phyloP scores from a whole-genome alignment of 1,284 basidiomycete genomes.

The Austropuccinia psidii region DNA sequence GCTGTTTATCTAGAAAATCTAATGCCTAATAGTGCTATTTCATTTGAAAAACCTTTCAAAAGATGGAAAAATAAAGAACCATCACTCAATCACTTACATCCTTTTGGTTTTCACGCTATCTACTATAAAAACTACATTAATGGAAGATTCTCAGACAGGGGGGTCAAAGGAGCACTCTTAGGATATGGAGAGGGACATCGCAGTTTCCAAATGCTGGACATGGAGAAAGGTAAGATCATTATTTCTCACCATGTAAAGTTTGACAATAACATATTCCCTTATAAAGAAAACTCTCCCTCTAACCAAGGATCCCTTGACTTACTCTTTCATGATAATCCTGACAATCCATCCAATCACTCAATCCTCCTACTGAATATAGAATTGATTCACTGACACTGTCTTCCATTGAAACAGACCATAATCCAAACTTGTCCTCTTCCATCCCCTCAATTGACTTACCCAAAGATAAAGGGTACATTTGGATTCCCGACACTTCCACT shows the following conservation, averaged over 20 bases:
- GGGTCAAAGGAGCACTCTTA: background rate
- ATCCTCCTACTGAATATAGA: too few relatives aligned
- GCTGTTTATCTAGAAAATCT: background rate
- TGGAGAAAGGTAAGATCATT: background rate
- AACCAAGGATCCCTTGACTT: too few relatives aligned
- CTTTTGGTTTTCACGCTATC: background rate
- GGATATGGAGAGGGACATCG: background rate
- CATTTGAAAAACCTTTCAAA: background rate
- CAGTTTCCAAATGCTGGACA: background rate
- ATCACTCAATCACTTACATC: background rate
- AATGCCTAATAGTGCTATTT: background rate
- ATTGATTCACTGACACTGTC: too few relatives aligned
- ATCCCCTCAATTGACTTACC: too few relatives aligned
- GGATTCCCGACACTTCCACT: background rate
- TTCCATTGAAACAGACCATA: too few relatives aligned
- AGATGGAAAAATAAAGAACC: background rate
- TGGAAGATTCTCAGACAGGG: background rate
- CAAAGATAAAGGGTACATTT: too few relatives aligned
- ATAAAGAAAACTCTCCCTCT: too few relatives aligned
- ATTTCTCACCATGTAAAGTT: slow-evolving; percentile 2
- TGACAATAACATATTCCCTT: background rate
- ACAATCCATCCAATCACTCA: too few relatives aligned
- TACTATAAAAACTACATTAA: background rate
- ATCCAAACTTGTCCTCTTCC: too few relatives aligned
- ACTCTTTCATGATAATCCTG: too few relatives aligned